Conservation (phyloP, 345 rosid genomes). For the Eucalyptus camaldulensis region DNA sequence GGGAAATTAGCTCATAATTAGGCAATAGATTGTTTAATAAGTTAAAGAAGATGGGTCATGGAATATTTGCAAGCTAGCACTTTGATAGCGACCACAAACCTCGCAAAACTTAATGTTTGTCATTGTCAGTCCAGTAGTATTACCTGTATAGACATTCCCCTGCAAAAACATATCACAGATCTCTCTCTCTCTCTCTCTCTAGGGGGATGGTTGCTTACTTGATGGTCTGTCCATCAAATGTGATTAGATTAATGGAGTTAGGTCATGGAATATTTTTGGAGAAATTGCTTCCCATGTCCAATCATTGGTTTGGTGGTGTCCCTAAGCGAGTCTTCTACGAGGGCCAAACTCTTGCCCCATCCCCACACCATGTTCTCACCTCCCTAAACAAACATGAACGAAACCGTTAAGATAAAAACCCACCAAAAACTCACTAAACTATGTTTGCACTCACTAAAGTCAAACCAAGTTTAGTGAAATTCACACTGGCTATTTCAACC, state of each 20-base stretch:
- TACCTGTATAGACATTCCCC: not conserved
- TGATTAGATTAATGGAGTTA: not conserved
- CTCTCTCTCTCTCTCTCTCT: not conserved
- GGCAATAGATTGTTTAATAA: not conserved
- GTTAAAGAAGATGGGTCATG: not conserved
- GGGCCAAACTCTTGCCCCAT: slow-evolving; percentile 5
- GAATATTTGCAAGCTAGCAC: not conserved
- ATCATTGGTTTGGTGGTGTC: slow-evolving; percentile 31
- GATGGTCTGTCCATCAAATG: not conserved
- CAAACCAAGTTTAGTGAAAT: not conserved
- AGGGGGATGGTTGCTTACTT: not conserved
- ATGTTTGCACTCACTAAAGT: not conserved
- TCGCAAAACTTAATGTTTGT: not conserved
- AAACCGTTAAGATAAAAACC: not conserved
- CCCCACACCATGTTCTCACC: slow-evolving; percentile 19
- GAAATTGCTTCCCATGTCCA: slow-evolving; percentile 6
- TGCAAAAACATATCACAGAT: not conserved
- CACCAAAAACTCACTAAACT: not conserved
- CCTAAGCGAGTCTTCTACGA: not conserved
- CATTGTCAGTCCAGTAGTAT: not conserved
- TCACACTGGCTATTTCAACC: not conserved
- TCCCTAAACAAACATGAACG: not conserved
- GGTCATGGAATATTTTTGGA: not conserved
- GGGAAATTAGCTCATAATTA: not conserved
- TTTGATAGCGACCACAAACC: not conserved